Base-by-base conservation (phyloP, 139 green algal genomes). In the Chlamydomonas applanata region DNA sequence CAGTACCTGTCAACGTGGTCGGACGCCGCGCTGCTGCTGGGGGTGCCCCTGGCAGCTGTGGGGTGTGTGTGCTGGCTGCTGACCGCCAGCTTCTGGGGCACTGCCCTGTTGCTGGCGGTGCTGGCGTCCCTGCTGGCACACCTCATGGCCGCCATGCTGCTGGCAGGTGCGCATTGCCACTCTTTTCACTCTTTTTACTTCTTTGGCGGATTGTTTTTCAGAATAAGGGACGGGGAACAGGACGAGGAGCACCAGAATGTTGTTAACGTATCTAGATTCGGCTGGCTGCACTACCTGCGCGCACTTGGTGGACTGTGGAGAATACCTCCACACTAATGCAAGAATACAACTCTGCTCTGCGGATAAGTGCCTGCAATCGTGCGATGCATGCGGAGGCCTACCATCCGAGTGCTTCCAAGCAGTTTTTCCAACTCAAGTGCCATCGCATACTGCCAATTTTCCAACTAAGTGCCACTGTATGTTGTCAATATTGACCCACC, bases 61-160 rank as follows among this genome's bases (percentile, higher is more conserved):
- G 62, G 82, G 5, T 32, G 34, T n/a, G 61, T 71, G 2, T 57
- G 71, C 0, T 78, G 66, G 60, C 4, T 62, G 29, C 75, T 89
- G 59, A 87, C 82, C 0, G 83, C 84, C 72, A 91, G 77, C 54
- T 1, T 81, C 0, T 88, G 86, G 84, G 83, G 72, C 44, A 82
- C 83, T 30, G 66, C 27, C 0, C 66, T 97, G 24, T 69, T 92
- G 74, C 61, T 76, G 75, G n/a, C 59, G 1, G 79, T 90, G 75
- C 82, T 96, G 69, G 60, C 14, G 40, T 87, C 81, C 40, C 71
- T 95, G 80, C 69, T 96, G 74, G 71, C 94, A 66, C 88, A 97
- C 76, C 71, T 98, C 45, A 69, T 85, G 63, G 93, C 88, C 0
- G 82, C 84, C 24, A 95, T 97, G 88, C 52, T 74, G n/a, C 69